These are phyloP conservation scores for Suillus subaureus DNA, from an alignment of 768 basidiomycete species.

Conservation along the genomic window DNA sequence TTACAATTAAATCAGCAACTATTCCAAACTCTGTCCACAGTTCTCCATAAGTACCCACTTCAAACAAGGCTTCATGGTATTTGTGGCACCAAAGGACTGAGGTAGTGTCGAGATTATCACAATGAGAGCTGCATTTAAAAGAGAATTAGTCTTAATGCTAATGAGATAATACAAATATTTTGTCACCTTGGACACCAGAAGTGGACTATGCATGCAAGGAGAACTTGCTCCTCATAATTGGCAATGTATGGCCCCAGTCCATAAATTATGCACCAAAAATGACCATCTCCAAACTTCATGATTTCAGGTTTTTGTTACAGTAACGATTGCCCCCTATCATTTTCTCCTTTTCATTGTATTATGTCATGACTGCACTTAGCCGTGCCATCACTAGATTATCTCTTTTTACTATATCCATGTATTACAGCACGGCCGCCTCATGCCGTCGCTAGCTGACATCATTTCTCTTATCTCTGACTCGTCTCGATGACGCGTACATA, in stretches of 20 bases:
- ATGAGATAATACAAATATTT: neutral
- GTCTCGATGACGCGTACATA: no score
- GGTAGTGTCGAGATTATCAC: neutral
- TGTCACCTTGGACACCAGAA: constrained; percentile 21
- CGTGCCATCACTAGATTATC: no score
- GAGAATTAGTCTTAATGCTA: neutral
- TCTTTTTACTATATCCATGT: no score
- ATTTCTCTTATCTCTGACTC: no score
- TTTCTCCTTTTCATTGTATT: no score
- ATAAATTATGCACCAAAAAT: constrained; percentile 22
- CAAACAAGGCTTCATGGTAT: neutral
- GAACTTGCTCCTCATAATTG: constrained; percentile 23
- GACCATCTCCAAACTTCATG: constrained; percentile 20
- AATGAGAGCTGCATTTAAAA: neutral
- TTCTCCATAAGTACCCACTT: neutral
- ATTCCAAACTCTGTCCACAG: constrained; percentile 40
- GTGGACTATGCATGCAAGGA: constrained; percentile 18
- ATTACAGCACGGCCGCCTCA: no score
- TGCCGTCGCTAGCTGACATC: no score
- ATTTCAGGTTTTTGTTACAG: no score
- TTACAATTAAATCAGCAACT: constrained; percentile 33
- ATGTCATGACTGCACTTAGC: no score
- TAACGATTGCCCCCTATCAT: no score
- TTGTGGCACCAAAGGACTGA: neutral
- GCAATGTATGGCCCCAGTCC: constrained; percentile 23